These are phyloP conservation scores for Moniliophthora roreri DNA, from an alignment of 1,284 basidiomycete species.

Conservation along the genomic window DNA sequence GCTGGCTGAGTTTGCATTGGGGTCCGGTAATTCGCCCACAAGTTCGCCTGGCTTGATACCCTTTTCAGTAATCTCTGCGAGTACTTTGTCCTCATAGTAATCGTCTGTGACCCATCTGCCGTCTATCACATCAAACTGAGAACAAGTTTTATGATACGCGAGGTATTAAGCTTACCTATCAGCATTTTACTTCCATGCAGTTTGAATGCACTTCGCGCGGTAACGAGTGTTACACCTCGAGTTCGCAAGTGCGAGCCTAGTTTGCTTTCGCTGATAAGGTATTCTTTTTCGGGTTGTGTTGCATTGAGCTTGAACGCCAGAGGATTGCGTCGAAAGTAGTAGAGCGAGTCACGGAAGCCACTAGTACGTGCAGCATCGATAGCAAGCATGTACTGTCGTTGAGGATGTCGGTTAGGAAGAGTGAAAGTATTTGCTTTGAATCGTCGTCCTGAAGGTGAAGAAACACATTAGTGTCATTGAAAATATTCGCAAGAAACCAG, in stretches of 20 bases:
- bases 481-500: constrained; percentile 5
- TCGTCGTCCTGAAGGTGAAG: constrained; percentile 59
- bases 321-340: constrained; percentile 92
- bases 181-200: constrained; percentile 91
- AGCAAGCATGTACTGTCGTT: constrained; percentile 90
- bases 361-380: constrained; percentile 96
- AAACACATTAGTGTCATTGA: background rate
- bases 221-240: constrained; percentile 91
- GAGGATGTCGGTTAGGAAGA: constrained; percentile 79
- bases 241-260: constrained; percentile 88
- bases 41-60: constrained; percentile 75
- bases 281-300: constrained; percentile 86
- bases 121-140: constrained; percentile 43
- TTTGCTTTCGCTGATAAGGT: constrained; percentile 85
- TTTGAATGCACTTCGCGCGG: constrained; percentile 92
- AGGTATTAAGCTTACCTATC: constrained; percentile 54
- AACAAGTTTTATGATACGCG: background rate
- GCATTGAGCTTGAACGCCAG: constrained; percentile 89
- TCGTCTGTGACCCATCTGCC: constrained; percentile 93
- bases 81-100: constrained; percentile 87
- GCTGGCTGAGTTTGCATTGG: constrained; percentile 39
- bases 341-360: constrained; percentile 94
- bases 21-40: constrained; percentile 81
- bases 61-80: constrained; percentile 68
- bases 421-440: constrained; percentile 91